Percentiles rank a stretch among this genome's conserved stretches.
These are phyloP conservation scores for Yarrowia sp. DNA, from an alignment of 805 yeast species.

Conservation along the genomic window DNA sequence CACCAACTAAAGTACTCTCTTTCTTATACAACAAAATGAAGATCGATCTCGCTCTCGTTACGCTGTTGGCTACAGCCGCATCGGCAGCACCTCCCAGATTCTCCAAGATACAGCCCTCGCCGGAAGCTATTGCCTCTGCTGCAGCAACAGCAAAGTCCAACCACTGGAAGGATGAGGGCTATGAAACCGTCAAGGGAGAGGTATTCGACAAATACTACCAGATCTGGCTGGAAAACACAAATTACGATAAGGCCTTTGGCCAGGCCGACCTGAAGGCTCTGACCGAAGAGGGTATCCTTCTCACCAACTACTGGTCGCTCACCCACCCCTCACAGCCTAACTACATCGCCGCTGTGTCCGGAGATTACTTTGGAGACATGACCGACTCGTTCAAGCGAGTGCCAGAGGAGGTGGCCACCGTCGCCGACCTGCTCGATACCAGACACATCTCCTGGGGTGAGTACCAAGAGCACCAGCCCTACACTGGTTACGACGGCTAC, in stretches of 20 bases:
- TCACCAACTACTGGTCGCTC: conserved; percentile 51
- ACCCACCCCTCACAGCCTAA: conserved; percentile 57
- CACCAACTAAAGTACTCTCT: too few relatives aligned
- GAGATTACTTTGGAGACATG: conserved; percentile 50
- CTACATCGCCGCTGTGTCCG: conserved; percentile 49
- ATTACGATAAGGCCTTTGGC: conserved; percentile 49
- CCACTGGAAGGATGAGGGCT: conserved; percentile 36
- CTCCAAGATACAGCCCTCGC: conserved; percentile 33
- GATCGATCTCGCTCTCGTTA: background rate
- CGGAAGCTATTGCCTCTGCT: conserved; percentile 34
- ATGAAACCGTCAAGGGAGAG: conserved; percentile 39
- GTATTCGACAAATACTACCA: conserved; percentile 43
- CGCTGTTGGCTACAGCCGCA: background rate
- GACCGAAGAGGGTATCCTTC: conserved; percentile 45
- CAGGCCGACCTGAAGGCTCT: conserved; percentile 45
- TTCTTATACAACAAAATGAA: background rate
- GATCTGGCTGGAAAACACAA: conserved; percentile 52
- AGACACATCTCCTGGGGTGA: conserved; percentile 51
- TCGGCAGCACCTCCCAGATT: background rate
- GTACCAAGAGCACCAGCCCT: conserved; percentile 53
- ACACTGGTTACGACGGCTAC: conserved; percentile 51
- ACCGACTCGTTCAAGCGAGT: conserved; percentile 46
- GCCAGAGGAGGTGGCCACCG: conserved; percentile 47
- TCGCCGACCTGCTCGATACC: conserved; percentile 49
- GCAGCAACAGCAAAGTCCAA: conserved; percentile 40